phyloP scores from a whole-genome alignment of 1,284 basidiomycete species.

The Sporisorium iseilematis-ciliati region DNA sequence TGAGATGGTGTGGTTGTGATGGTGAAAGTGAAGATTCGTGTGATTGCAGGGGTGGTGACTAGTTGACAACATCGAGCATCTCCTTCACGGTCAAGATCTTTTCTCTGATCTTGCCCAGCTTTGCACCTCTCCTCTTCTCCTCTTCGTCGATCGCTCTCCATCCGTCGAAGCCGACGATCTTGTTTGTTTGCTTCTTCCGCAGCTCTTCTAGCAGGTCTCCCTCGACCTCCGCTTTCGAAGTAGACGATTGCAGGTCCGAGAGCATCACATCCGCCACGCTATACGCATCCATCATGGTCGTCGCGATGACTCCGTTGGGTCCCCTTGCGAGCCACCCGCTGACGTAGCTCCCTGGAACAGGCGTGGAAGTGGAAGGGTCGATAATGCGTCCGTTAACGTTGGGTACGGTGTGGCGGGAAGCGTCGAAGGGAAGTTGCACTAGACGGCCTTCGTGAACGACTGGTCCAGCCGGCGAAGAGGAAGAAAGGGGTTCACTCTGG shows the following conservation, averaged over 20 bases:
- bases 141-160: slow-evolving; percentile 80
- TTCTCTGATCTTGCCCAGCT: slow-evolving; percentile 80
- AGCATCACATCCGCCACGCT: slow-evolving; percentile 80
- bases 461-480: neutral
- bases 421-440: slow-evolving; percentile 39
- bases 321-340: slow-evolving; percentile 94
- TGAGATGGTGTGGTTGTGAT: neutral
- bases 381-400: slow-evolving; percentile 69
- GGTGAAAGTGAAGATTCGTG: neutral
- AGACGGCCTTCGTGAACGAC: slow-evolving; percentile 17
- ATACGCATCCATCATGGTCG: slow-evolving; percentile 94
- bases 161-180: slow-evolving; percentile 76
- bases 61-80: slow-evolving; percentile 46
- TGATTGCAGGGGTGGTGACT: neutral
- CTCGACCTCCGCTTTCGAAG: neutral
- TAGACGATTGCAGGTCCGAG: slow-evolving; percentile 71
- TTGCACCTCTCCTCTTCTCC: slow-evolving; percentile 76
- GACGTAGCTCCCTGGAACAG: slow-evolving; percentile 81
- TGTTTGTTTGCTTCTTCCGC: neutral
- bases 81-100: slow-evolving; percentile 73
- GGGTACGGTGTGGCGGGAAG: slow-evolving; percentile 27
- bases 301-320: slow-evolving; percentile 89
- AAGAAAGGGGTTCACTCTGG: slow-evolving; percentile 76
- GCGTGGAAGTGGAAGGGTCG: slow-evolving; percentile 10
- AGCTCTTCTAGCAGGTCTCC: slow-evolving; percentile 29